These are phyloP conservation scores for Fabrea salina DNA, from an alignment of 169 alveolate species.

Conservation along the genomic window DNA sequence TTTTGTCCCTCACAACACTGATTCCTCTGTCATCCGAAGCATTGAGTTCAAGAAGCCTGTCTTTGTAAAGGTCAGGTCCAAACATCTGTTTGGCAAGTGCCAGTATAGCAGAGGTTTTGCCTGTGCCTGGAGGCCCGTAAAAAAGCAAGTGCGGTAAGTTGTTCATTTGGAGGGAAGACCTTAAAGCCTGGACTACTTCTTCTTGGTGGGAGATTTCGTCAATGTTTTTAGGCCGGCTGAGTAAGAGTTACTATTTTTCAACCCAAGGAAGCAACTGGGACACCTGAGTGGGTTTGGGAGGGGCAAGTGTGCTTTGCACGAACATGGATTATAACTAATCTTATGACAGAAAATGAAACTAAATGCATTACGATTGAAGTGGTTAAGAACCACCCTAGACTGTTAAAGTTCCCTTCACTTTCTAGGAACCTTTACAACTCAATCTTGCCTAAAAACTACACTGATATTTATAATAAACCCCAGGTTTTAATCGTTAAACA, in stretches of 20 bases:
- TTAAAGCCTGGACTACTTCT: conserved; percentile 64
- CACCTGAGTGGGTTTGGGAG: background rate
- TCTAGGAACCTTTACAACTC: background rate
- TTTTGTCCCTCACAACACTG: conserved; percentile 95
- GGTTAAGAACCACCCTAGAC: background rate
- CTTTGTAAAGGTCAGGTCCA: conserved; percentile 88
- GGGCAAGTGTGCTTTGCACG: conserved; percentile 33
- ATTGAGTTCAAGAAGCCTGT: conserved; percentile 95
- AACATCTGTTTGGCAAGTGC: conserved; percentile 94
- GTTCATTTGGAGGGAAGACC: conserved; percentile 38
- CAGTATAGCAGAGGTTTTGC: conserved; percentile 97
- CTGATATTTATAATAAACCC: background rate
- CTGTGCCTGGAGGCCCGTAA: conserved; percentile 99
- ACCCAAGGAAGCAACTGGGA: conserved; percentile 67
- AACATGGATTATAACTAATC: background rate
- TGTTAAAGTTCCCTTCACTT: background rate
- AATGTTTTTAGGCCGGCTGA: conserved; percentile 71
- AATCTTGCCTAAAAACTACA: conserved; percentile 3
- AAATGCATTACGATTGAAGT: conserved; percentile 7
- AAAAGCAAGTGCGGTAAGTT: conserved; percentile 91
- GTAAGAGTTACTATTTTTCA: conserved; percentile 67
- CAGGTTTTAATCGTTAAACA: background rate
- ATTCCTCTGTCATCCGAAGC: conserved; percentile 99
- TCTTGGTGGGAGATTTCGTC: conserved; percentile 65
- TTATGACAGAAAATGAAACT: conserved; percentile 23